These are phyloP conservation scores for Nelumbo lutea DNA, from an alignment of 164 flowering plant species.

Conservation along the genomic window DNA sequence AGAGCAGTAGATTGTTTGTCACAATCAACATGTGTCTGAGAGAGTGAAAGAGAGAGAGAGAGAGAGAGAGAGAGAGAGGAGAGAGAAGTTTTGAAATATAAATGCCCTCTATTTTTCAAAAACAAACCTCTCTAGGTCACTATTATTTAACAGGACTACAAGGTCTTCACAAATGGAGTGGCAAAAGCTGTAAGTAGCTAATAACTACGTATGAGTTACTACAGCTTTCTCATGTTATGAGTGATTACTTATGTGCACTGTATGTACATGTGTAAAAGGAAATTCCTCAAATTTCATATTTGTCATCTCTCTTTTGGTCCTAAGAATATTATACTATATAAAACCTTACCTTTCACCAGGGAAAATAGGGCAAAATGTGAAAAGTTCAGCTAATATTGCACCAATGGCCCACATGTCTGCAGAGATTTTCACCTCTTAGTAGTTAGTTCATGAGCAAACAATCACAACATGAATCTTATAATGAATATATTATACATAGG, in stretches of 20 bases:
- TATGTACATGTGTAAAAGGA: background rate
- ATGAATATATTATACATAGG: background rate
- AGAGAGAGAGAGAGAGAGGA: background rate
- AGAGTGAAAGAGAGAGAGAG: no score
- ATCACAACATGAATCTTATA: background rate
- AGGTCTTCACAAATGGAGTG: no score
- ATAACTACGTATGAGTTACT: no score
- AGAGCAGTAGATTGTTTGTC: no score
- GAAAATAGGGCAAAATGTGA: conserved; percentile 63
- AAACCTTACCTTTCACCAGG: conserved; percentile 74
- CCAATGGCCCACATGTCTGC: conserved; percentile 97
- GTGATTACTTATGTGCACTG: no score
- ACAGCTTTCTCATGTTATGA: no score
- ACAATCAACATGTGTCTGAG: no score
- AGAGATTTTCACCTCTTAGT: conserved; percentile 12
- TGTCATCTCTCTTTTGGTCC: background rate
- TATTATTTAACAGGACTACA: no score
- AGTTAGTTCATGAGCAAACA: background rate
- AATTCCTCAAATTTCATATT: background rate
- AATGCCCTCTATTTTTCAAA: no score
- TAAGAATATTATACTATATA: background rate
- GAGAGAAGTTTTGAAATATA: no score
- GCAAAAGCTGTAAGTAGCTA: no score
- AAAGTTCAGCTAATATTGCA: conserved; percentile 81
- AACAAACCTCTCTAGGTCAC: no score